A percentile compares a stretch with the other conserved stretches of the same genome.
Conservation (phyloP, 495 filamentous ascomycete genomes). For the Clavariopsis aquatica region DNA sequence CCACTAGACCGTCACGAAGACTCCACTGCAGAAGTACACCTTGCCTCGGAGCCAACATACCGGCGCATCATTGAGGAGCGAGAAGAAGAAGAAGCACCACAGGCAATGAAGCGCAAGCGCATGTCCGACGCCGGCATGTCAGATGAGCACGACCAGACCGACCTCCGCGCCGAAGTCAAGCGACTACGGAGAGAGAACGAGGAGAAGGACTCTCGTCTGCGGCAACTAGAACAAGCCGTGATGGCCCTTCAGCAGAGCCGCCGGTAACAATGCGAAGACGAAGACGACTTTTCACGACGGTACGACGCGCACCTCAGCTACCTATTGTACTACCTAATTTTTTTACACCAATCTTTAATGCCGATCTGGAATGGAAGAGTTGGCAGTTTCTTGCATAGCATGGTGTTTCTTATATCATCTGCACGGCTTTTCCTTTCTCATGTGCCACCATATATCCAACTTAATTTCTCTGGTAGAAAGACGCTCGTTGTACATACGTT, state of each 20-base stretch:
- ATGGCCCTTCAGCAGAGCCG: slow-evolving; percentile 22
- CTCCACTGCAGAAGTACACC: slow-evolving; percentile 43
- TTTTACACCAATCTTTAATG: slow-evolving; percentile 15
- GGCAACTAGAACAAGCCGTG: slow-evolving; percentile 38
- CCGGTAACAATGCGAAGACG: slow-evolving; percentile 1
- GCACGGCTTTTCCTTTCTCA: neutral
- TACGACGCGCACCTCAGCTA: slow-evolving; percentile 3
- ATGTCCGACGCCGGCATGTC: slow-evolving; percentile 22
- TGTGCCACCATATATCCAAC: slow-evolving; percentile 25
- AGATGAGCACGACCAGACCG: slow-evolving; percentile 38
- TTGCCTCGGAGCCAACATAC: slow-evolving; percentile 44
- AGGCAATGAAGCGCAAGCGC: slow-evolving; percentile 51
- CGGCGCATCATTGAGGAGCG: slow-evolving; percentile 11
- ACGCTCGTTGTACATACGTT: slow-evolving; percentile 31
- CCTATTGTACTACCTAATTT: slow-evolving; percentile 16
- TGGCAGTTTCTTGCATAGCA: slow-evolving; percentile 17
- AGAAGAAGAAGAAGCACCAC: slow-evolving; percentile 4
- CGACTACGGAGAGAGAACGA: slow-evolving; percentile 58
- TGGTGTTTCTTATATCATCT: slow-evolving; percentile 6
- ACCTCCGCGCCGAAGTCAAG: slow-evolving; percentile 60
- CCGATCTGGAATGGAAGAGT: neutral
- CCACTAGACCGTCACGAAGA: slow-evolving; percentile 31
- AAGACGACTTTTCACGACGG: slow-evolving; percentile 12
- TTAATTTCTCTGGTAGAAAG: slow-evolving; percentile 33
- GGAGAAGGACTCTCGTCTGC: slow-evolving; percentile 38